phyloP scores from a whole-genome alignment of 305 asterid genomes.

The Stenogyne calaminthoides region DNA sequence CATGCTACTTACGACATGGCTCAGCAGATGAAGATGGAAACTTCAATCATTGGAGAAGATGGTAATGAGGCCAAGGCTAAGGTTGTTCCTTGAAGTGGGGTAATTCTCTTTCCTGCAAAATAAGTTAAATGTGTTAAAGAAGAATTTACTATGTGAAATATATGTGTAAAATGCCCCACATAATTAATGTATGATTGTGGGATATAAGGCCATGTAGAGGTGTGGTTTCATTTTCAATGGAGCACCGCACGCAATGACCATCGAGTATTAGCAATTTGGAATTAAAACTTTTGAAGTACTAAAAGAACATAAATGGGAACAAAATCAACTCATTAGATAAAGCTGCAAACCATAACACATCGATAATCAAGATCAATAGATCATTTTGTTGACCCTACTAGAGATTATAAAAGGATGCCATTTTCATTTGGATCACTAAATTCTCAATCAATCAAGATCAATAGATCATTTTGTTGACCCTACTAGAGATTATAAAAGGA shows the following conservation, averaged over 20 bases:
- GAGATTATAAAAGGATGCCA: too few species aligned
- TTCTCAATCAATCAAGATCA: too few species aligned
- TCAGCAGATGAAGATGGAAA: conserved; percentile 39
- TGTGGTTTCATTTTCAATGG: neutral
- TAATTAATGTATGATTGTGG: too few species aligned
- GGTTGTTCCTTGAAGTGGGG: conserved; percentile 2
- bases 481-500: too few species aligned
- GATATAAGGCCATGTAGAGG: neutral
- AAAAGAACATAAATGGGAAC: too few species aligned
- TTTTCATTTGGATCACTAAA: too few species aligned
- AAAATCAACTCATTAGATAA: neutral
- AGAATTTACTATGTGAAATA: neutral
- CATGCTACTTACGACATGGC: conserved; percentile 84
- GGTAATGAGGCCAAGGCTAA: conserved; percentile 29
- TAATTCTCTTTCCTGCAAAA: neutral
- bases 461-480: too few species aligned
- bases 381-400: too few species aligned
- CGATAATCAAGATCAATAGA: too few species aligned
- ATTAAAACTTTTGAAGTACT: too few species aligned
- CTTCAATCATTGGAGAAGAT: conserved; percentile 33
- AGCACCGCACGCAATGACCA: neutral
- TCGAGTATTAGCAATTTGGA: neutral
- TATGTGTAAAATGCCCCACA: neutral
- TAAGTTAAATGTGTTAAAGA: neutral
- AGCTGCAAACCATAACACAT: too few species aligned